Evolutionary conservation across 805 yeast genomes (phyloP).

Genomic region (Candida sanyiensis): DNA sequence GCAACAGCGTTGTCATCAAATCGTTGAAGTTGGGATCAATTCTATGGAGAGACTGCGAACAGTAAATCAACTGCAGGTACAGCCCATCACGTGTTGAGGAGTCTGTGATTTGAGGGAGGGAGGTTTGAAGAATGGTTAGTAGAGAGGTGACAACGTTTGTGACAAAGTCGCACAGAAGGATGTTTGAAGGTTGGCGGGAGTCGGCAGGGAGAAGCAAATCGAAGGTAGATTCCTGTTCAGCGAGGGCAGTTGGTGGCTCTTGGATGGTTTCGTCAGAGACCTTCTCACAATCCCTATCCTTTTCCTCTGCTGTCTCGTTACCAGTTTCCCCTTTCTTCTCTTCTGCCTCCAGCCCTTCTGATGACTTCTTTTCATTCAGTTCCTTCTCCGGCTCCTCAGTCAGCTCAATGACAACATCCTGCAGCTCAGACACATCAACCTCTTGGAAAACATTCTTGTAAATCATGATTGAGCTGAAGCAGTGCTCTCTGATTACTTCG

Average conservation of each 20-base stretch:
- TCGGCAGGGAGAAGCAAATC: conserved; percentile 8
- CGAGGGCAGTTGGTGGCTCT: not conserved
- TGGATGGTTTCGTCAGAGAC: conserved; percentile 19
- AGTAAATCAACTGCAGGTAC: conserved; percentile 77
- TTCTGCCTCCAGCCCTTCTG: not conserved
- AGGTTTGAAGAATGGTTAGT: conserved; percentile 27
- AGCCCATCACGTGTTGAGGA: conserved; percentile 53
- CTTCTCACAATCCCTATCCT: not conserved
- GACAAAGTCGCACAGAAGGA: conserved; percentile 35
- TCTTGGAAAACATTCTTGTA: conserved; percentile 57
- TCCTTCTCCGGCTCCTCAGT: conserved; percentile 13
- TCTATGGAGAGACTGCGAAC: conserved; percentile 78
- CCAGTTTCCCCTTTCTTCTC: conserved; percentile 3
- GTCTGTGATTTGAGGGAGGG: conserved; percentile 31
- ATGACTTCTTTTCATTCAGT: conserved; percentile 8
- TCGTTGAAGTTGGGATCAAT: conserved; percentile 66
- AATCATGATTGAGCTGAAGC: conserved; percentile 66
- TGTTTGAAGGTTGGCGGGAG: conserved; percentile 17
- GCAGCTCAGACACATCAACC: conserved; percentile 24
- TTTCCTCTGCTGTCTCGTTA: not conserved
- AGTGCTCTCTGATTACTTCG: conserved; percentile 80
- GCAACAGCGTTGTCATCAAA: conserved; percentile 38
- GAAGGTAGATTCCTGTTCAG: conserved; percentile 10
- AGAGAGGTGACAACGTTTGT: conserved; percentile 29
- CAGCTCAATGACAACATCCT: conserved; percentile 14